These are phyloP conservation scores for Xylaria sp. DNA, from an alignment of 2,329 filamentous ascomycete species.

Conservation along the genomic window DNA sequence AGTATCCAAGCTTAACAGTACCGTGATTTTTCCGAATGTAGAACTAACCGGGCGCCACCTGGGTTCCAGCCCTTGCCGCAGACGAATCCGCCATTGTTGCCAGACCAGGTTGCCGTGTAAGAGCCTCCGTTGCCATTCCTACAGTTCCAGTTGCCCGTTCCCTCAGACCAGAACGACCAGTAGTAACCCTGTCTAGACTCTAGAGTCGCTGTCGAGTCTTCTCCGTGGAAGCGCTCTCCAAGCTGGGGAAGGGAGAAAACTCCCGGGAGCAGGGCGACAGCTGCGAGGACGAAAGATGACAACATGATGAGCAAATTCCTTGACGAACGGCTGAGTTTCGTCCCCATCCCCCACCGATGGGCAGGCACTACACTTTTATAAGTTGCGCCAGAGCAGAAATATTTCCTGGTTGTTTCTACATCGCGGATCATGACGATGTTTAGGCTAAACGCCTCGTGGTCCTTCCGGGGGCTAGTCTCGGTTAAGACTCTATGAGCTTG, in stretches of 20 bases:
- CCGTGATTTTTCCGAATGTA: no score
- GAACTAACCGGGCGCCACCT: constrained; percentile 58
- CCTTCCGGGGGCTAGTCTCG: constrained; percentile 38
- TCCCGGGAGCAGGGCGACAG: constrained; percentile 42
- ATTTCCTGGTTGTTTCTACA: constrained; percentile 25
- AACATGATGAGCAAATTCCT: constrained; percentile 37
- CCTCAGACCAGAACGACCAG: constrained; percentile 51
- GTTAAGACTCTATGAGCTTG: constrained; percentile 38
- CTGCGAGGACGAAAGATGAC: constrained; percentile 42
- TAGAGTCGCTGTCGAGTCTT: constrained; percentile 38
- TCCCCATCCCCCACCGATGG: background rate
- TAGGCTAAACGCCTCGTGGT: constrained; percentile 47
- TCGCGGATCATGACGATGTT: constrained; percentile 36
- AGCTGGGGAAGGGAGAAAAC: constrained; percentile 40
- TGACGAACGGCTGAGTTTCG: background rate
- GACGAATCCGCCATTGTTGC: constrained; percentile 64
- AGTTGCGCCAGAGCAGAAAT: background rate
- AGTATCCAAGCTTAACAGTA: constrained; percentile 3
- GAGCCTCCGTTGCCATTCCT: constrained; percentile 54
- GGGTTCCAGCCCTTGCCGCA: constrained; percentile 69
- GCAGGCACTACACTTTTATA: constrained; percentile 22
- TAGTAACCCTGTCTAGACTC: constrained; percentile 45
- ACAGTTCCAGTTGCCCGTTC: constrained; percentile 55
- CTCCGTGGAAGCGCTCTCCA: constrained; percentile 38
- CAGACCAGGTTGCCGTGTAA: constrained; percentile 58